Evolutionary conservation across 2,329 filamentous ascomycete species (phyloP).

Genomic region (Sporothrix globosa): DNA sequence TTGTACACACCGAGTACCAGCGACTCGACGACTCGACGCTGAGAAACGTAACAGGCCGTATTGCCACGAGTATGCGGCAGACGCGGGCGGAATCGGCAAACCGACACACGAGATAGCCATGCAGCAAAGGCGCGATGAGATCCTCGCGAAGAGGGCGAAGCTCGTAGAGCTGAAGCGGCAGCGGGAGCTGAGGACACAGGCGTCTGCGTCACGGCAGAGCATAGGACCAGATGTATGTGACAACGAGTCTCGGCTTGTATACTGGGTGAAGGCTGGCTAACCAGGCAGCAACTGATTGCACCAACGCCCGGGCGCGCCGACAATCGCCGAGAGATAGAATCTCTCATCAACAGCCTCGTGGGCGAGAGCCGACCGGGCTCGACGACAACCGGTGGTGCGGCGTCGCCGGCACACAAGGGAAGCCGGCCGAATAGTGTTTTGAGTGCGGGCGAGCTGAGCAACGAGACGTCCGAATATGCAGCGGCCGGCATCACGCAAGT

Average conservation of each 20-base stretch:
- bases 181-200: slow-evolving; percentile 79
- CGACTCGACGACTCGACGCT: background rate
- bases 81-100: slow-evolving; percentile 32
- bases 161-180: slow-evolving; percentile 94
- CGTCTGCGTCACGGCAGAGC: slow-evolving; percentile 69
- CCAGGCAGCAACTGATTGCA: slow-evolving; percentile 60
- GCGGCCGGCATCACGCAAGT: slow-evolving; percentile 48
- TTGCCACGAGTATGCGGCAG: slow-evolving; percentile 54
- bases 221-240: slow-evolving; percentile 69
- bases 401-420: slow-evolving; percentile 67
- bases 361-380: slow-evolving; percentile 75
- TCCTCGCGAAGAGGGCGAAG: slow-evolving; percentile 94
- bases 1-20: background rate
- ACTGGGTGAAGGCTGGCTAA: background rate
- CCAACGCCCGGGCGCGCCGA: slow-evolving; percentile 71
- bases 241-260: too few species aligned
- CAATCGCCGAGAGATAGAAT: slow-evolving; percentile 76
- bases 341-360: slow-evolving; percentile 80
- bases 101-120: slow-evolving; percentile 47
- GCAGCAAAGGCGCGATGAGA: slow-evolving; percentile 91
- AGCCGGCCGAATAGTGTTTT: slow-evolving; percentile 86
- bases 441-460: slow-evolving; percentile 79
- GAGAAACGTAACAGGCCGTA: background rate
- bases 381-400: slow-evolving; percentile 63
- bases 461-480: slow-evolving; percentile 66